These are phyloP conservation scores for Heliamphora pulchella DNA, from an alignment of 179 eudicot genomes.

Conservation along the genomic window DNA sequence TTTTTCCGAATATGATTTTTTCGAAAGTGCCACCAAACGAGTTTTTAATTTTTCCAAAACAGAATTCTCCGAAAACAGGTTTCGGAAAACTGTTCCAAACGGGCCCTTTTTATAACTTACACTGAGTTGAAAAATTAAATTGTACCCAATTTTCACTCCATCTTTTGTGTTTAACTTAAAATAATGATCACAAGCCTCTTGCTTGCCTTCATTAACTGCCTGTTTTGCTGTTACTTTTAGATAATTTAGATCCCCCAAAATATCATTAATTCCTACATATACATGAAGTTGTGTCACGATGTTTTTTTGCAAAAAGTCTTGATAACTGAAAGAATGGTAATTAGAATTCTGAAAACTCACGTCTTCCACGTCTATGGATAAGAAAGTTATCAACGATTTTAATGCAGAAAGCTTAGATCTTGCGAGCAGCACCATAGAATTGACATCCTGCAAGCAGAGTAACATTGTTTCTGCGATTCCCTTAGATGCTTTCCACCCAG, in stretches of 20 bases:
- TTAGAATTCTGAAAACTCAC: constrained; percentile 40
- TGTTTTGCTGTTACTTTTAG: background rate
- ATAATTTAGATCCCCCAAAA: no score
- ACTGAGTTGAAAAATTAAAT: background rate
- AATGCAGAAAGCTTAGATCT: constrained; percentile 64
- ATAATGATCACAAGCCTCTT: background rate
- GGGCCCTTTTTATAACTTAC: no score
- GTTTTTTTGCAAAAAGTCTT: background rate
- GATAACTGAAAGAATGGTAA: background rate
- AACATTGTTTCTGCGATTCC: constrained; percentile 55
- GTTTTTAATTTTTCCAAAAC: no score
- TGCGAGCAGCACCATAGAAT: constrained; percentile 50
- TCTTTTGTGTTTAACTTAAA: background rate
- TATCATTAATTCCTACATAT: no score
- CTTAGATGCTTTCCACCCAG: constrained; percentile 67
- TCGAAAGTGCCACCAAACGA: no score
- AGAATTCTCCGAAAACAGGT: no score
- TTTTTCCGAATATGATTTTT: no score
- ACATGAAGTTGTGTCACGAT: background rate
- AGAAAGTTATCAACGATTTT: constrained; percentile 50
- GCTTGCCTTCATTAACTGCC: constrained; percentile 1
- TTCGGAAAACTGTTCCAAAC: no score
- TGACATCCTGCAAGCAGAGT: constrained; percentile 46
- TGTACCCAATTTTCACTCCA: background rate
- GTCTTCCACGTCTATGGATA: constrained; percentile 40